phyloP scores from a whole-genome alignment of 495 filamentous ascomycete species.

The Aspergillus biplanus region DNA sequence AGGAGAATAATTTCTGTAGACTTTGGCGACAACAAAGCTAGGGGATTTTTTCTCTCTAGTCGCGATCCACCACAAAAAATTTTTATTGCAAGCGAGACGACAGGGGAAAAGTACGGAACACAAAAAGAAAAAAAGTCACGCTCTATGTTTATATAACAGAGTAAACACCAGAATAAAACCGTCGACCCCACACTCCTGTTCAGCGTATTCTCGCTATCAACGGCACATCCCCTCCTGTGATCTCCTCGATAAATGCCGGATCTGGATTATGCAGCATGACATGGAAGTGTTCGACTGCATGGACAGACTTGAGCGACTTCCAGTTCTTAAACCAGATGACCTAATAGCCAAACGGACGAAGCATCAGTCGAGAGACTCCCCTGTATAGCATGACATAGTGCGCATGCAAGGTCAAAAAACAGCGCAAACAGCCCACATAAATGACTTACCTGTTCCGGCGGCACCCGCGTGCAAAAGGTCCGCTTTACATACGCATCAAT shows the following conservation, averaged over 20 bases:
- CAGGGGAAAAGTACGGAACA: not conserved
- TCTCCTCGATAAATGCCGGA: conserved; percentile 64
- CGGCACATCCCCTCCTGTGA: conserved; percentile 77
- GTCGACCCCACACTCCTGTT: conserved; percentile 9
- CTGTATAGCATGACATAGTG: not conserved
- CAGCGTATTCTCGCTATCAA: conserved; percentile 40
- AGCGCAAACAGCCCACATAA: not conserved
- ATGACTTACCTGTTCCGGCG: conserved; percentile 46
- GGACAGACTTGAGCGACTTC: conserved; percentile 75
- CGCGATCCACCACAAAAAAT: not conserved
- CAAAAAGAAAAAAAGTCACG: conserved; percentile 4
- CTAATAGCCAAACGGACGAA: conserved; percentile 36
- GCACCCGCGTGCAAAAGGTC: conserved; percentile 59
- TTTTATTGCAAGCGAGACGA: not conserved
- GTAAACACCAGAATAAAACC: not conserved
- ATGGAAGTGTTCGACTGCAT: conserved; percentile 93
- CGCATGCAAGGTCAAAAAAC: not conserved
- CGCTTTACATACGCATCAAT: conserved; percentile 70
- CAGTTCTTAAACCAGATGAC: conserved; percentile 93
- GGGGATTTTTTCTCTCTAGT: not conserved
- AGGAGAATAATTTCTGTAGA: conserved; percentile 7
- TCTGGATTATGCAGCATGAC: conserved; percentile 84
- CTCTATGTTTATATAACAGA: conserved; percentile 8
- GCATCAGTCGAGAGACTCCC: not conserved
- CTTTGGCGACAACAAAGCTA: not conserved